Conservation (phyloP, 805 yeast genomes). For the Saturnispora saitoi region DNA sequence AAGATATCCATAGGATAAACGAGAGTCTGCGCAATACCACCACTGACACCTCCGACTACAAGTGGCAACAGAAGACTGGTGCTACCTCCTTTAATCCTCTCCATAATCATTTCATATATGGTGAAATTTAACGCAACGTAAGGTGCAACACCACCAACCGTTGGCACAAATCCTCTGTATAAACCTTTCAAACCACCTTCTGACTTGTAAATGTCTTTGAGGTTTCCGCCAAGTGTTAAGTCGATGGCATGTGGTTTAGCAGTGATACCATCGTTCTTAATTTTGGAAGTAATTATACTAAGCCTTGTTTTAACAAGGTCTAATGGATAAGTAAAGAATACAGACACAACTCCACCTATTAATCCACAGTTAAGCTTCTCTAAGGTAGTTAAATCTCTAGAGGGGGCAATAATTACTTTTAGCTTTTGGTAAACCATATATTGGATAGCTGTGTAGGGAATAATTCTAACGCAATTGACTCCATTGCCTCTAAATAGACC, state of each 20-base stretch:
- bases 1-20: conserved; percentile 89
- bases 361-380: conserved; percentile 73
- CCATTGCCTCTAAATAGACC: conserved; percentile 91
- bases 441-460: conserved; percentile 94
- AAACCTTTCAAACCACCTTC: conserved; percentile 82
- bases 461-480: conserved; percentile 77
- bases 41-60: conserved; percentile 74
- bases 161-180: conserved; percentile 84
- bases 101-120: conserved; percentile 75
- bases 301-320: conserved; percentile 87
- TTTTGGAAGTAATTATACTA: conserved; percentile 75
- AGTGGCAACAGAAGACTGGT: conserved; percentile 26
- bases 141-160: conserved; percentile 91
- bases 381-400: conserved; percentile 36
- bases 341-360: conserved; percentile 72
- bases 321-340: conserved; percentile 80
- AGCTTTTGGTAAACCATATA: conserved; percentile 71
- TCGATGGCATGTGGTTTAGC: conserved; percentile 21
- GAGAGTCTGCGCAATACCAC: conserved; percentile 82
- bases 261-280: not conserved
- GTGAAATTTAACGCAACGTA: conserved; percentile 91
- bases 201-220: conserved; percentile 47
- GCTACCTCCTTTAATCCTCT: conserved; percentile 18
- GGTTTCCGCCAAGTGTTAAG: conserved; percentile 61
- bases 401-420: conserved; percentile 32